phyloP scores from a whole-genome alignment of 805 yeast species.

The Trichomonascus vanleenenianus region DNA sequence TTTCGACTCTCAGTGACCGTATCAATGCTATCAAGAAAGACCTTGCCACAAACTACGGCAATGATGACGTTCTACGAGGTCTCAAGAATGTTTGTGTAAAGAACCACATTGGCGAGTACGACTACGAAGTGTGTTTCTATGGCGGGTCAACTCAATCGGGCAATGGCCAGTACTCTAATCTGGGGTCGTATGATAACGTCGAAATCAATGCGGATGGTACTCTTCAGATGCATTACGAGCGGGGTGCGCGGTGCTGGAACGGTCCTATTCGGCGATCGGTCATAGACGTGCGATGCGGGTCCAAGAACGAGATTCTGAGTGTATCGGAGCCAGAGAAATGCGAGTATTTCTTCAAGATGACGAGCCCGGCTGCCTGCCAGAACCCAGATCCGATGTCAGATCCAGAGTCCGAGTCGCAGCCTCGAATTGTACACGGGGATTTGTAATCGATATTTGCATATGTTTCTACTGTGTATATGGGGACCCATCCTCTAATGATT shows the following conservation, averaged over 20 bases:
- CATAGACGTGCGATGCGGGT: slow-evolving; percentile 63
- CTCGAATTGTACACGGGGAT: slow-evolving; percentile 5
- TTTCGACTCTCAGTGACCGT: slow-evolving; percentile 12
- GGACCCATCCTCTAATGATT: too few relatives aligned
- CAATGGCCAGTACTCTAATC: slow-evolving; percentile 37
- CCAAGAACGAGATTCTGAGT: slow-evolving; percentile 42
- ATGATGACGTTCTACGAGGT: slow-evolving; percentile 56
- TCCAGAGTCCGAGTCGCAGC: slow-evolving; percentile 1
- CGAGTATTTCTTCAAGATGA: slow-evolving; percentile 48
- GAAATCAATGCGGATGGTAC: slow-evolving; percentile 25
- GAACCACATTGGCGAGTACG: slow-evolving; percentile 58
- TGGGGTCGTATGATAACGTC: slow-evolving; percentile 38
- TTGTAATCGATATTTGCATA: slow-evolving; percentile 1
- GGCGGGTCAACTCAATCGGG: slow-evolving; percentile 52
- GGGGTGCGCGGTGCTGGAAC: slow-evolving; percentile 87
- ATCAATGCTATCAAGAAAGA: slow-evolving; percentile 16
- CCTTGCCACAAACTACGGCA: slow-evolving; percentile 40
- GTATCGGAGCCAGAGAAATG: slow-evolving; percentile 90
- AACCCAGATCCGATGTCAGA: background rate
- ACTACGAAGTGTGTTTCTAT: slow-evolving; percentile 53
- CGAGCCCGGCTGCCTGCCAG: slow-evolving; percentile 26
- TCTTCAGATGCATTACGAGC: slow-evolving; percentile 36
- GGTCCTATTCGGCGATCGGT: slow-evolving; percentile 77
- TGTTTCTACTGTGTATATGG: too few relatives aligned
- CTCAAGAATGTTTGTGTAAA: slow-evolving; percentile 41